A percentile compares a stretch with the other conserved stretches of the same genome.
Evolutionary conservation across 2,329 filamentous ascomycete species (phyloP).

Genomic region (Venturia nashicola): DNA sequence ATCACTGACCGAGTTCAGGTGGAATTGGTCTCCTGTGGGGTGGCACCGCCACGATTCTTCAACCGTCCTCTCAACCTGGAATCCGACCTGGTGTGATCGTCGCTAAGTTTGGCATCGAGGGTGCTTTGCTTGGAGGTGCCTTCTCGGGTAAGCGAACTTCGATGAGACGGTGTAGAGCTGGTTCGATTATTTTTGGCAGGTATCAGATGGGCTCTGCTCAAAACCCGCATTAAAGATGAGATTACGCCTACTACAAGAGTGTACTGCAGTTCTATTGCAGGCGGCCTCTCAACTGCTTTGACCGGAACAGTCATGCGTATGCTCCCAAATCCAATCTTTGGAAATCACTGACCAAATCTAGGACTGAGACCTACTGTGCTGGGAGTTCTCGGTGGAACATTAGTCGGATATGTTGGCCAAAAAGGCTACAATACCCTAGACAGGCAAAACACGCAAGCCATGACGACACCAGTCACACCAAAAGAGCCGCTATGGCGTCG

Average conservation of each 20-base stretch:
- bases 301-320: constrained; percentile 7
- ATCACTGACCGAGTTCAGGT: constrained; percentile 24
- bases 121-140: constrained; percentile 63
- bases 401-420: constrained; percentile 47
- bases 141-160: constrained; percentile 50
- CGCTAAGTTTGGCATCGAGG: constrained; percentile 55
- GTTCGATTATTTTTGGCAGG: constrained; percentile 11
- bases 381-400: constrained; percentile 45
- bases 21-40: constrained; percentile 51
- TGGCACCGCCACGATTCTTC: constrained; percentile 37
- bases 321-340: neutral
- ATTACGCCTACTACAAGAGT: neutral
- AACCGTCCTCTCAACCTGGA: constrained; percentile 47
- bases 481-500: constrained; percentile 34
- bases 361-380: constrained; percentile 43
- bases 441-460: constrained; percentile 26
- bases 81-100: constrained; percentile 51
- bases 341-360: constrained; percentile 17
- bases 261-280: constrained; percentile 4
- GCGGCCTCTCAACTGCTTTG: constrained; percentile 5
- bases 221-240: constrained; percentile 16
- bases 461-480: neutral
- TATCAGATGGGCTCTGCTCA: constrained; percentile 26
- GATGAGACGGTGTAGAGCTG: neutral
- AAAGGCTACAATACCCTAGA: constrained; percentile 41